Conservation (phyloP, 2,329 filamentous ascomycete species). For the Neofusicoccum ribis region DNA sequence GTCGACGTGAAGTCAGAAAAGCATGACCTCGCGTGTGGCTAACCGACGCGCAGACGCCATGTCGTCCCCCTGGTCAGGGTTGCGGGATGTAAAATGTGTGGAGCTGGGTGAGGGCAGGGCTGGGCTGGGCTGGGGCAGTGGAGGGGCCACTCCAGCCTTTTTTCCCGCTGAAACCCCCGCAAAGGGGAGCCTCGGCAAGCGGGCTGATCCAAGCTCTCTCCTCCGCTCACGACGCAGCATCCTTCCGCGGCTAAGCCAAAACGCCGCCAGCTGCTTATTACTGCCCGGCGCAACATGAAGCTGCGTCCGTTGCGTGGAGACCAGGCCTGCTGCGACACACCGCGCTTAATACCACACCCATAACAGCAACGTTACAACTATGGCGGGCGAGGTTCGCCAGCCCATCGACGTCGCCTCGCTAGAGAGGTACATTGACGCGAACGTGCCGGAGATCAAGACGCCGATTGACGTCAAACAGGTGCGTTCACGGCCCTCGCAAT, state of each 20-base stretch:
- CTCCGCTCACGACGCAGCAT: background rate
- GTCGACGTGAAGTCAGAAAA: background rate
- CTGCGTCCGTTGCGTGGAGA: too few species aligned
- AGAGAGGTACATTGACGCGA: conserved; percentile 71
- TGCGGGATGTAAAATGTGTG: background rate
- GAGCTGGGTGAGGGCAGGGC: background rate
- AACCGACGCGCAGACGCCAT: background rate
- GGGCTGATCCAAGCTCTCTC: conserved; percentile 8
- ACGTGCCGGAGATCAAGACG: conserved; percentile 80
- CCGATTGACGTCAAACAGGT: conserved; percentile 91
- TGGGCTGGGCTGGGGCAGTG: background rate
- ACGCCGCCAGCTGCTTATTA: background rate
- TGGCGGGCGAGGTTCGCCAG: conserved; percentile 89
- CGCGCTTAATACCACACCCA: too few species aligned
- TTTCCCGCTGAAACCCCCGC: background rate
- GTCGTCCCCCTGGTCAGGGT: background rate
- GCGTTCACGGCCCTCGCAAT: conserved; percentile 21
- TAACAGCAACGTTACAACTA: conserved; percentile 31
- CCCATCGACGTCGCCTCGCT: conserved; percentile 81
- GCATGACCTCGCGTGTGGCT: background rate
- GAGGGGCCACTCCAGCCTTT: too few species aligned
- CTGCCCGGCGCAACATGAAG: background rate
- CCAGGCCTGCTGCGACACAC: too few species aligned
- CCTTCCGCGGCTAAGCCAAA: conserved; percentile 4
- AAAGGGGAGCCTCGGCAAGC: conserved; percentile 8